Evolutionary conservation across 2,329 filamentous ascomycete species (phyloP), one percentile per base, ranked within the genome.

Genomic region (Aspergillus niger): DNA sequence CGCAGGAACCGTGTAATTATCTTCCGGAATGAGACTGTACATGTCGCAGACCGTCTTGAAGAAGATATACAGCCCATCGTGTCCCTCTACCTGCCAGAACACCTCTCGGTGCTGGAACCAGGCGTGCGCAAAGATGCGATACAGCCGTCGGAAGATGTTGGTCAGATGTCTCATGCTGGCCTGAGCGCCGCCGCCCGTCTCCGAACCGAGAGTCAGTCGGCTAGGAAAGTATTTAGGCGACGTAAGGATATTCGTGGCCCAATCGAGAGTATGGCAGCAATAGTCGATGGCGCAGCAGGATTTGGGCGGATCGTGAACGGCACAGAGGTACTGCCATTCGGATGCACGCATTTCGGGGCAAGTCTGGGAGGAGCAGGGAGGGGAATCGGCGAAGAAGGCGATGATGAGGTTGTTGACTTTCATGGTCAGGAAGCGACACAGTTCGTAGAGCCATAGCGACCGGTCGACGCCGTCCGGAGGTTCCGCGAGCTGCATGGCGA

Each of bases 251-350:
- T 96, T 97, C 59, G 92, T 93, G 2, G 95, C 95, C 92, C 94
- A 98, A 79, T 99, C 95, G 47, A 99, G 88, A 0, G 95, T 99
- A 75, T 99, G 95, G 76, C 94, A 98, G 83, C 93, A 97, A 80
- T 99, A 99, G 79, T 99, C 95, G 72, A 99, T 97, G 55, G 95
- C 95, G 77, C 94, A 97, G 81, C 95, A 99, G 70, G 90, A 91
- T 80, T 98, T 98, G 52, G 95, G 95, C 53, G 92, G 90, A 73
- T 98, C 94, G 75, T 99, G 95, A 3, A 98, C 95, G 54, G 95
- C 95, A 80, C 95, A 99, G 51, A 99, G 86, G 72, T 98, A 99
- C 79, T 99, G 95, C 95, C 95, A 99, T 81, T 99, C 94, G 30
- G 91, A 95, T 2, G 95, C 95, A 72, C 95, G 92, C 95, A 99